Evolutionary conservation across 208 protist genomes (phyloP).

Genomic region (Sergeia podlipaevii): DNA sequence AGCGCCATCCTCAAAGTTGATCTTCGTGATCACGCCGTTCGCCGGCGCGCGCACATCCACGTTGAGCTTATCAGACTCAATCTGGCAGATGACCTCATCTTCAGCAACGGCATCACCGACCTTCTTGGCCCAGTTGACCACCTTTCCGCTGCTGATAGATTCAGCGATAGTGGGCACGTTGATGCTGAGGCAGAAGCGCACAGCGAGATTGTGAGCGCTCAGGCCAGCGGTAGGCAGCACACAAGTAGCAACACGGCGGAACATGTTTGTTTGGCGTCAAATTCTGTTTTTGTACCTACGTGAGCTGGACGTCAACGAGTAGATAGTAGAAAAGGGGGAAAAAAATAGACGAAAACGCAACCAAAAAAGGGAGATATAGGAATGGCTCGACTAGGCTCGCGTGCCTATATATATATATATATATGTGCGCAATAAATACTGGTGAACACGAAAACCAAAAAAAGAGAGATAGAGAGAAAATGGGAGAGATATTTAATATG

Average conservation of each 20-base stretch:
- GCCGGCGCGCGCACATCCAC: conserved; percentile 94
- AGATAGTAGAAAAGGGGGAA: no score
- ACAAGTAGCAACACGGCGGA: conserved; percentile 50
- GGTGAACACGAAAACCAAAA: not conserved
- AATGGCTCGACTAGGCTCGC: no score
- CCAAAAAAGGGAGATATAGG: no score
- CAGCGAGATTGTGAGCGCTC: conserved; percentile 28
- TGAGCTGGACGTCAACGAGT: no score
- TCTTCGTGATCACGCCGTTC: conserved; percentile 91
- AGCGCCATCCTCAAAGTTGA: conserved; percentile 82
- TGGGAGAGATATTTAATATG: no score
- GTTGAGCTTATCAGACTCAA: conserved; percentile 99
- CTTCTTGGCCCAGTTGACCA: conserved; percentile 94
- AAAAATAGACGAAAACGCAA: no score
- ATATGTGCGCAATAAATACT: no score
- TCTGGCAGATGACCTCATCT: conserved; percentile 96
- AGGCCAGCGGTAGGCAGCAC: conserved; percentile 18
- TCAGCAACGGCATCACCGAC: conserved; percentile 95
- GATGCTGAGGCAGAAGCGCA: conserved; percentile 89
- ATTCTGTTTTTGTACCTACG: no score
- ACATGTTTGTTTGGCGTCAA: conserved; percentile 26
- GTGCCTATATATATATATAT: no score
- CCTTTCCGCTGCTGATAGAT: conserved; percentile 97
- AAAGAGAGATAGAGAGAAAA: conserved; percentile 3
- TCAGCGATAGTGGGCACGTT: conserved; percentile 97